phyloP scores from a whole-genome alignment of 2,329 filamentous ascomycete species.

The Clarireedia paspali region DNA sequence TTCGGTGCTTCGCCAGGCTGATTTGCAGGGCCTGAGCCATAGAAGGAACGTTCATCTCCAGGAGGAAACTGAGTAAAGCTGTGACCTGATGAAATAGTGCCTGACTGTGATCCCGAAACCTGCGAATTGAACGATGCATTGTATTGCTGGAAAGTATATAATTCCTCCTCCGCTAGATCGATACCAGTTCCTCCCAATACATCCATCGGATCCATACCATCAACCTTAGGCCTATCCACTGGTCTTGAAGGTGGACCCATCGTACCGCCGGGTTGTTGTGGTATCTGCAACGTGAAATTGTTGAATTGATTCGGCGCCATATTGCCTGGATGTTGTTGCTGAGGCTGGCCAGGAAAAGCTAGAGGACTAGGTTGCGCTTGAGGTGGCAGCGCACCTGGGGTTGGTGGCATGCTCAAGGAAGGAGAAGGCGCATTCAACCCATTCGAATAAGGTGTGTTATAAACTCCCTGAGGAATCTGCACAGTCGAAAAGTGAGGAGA shows the following conservation, averaged over 20 bases:
- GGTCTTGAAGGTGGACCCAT: slow-evolving; percentile 56
- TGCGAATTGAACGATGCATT: slow-evolving; percentile 42
- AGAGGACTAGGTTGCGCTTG: slow-evolving; percentile 21
- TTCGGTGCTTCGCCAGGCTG: slow-evolving; percentile 44
- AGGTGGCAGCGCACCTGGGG: slow-evolving; percentile 26
- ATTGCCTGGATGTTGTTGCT: slow-evolving; percentile 11
- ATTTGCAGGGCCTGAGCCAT: slow-evolving; percentile 58
- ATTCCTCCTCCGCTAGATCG: slow-evolving; percentile 79
- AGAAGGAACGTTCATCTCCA: slow-evolving; percentile 50
- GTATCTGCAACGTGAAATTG: slow-evolving; percentile 28
- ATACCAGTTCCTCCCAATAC: slow-evolving; percentile 79
- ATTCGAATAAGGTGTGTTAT: slow-evolving; percentile 30
- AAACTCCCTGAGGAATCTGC: slow-evolving; percentile 24
- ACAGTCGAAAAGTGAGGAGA: slow-evolving; percentile 29
- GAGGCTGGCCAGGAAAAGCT: slow-evolving; percentile 15
- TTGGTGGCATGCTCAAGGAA: slow-evolving; percentile 17
- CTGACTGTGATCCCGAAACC: slow-evolving; percentile 34
- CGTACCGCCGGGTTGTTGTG: slow-evolving; percentile 31
- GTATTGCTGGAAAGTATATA: slow-evolving; percentile 64
- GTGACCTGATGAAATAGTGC: slow-evolving; percentile 33
- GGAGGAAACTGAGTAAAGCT: slow-evolving; percentile 49
- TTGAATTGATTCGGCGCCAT: slow-evolving; percentile 1
- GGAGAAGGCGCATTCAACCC: slow-evolving; percentile 18
- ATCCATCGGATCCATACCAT: slow-evolving; percentile 71
- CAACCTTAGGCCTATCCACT: slow-evolving; percentile 47